These are phyloP conservation scores for Citrullus colocynthis DNA, from an alignment of 306 rosid genomes.

Conservation along the genomic window DNA sequence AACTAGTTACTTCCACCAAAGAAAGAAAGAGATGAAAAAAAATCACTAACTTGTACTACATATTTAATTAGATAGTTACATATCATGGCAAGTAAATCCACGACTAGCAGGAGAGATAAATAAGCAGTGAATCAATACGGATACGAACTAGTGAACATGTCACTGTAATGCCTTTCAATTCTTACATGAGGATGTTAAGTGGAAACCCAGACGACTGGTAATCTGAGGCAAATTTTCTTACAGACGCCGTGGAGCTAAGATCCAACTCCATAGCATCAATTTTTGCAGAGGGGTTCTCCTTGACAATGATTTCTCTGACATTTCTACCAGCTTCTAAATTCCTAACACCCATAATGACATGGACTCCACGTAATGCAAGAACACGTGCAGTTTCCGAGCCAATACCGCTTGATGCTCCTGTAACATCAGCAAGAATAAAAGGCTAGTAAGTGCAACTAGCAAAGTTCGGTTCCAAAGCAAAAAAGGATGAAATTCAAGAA, in stretches of 20 bases:
- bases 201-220: constrained; percentile 40
- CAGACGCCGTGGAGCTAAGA: constrained; percentile 54
- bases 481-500: background rate
- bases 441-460: background rate
- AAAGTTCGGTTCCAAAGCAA: background rate
- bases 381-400: constrained; percentile 70
- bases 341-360: constrained; percentile 68
- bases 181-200: constrained; percentile 77
- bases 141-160: background rate
- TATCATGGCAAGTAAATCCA: background rate
- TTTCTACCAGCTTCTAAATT: constrained; percentile 38
- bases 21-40: too few species aligned
- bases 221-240: constrained; percentile 54
- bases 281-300: constrained; percentile 61
- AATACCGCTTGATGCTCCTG: constrained; percentile 84
- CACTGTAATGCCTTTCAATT: background rate
- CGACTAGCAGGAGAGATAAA: background rate
- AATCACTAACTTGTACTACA: background rate
- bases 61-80: background rate
- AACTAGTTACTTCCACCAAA: too few species aligned
- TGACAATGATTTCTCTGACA: constrained; percentile 39
- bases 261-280: constrained; percentile 70
- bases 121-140: background rate
- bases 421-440: constrained; percentile 9
- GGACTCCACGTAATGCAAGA: constrained; percentile 81